Base-by-base conservation (phyloP, 257 asterid genomes). In the Parsonsia alboflavescens region DNA sequence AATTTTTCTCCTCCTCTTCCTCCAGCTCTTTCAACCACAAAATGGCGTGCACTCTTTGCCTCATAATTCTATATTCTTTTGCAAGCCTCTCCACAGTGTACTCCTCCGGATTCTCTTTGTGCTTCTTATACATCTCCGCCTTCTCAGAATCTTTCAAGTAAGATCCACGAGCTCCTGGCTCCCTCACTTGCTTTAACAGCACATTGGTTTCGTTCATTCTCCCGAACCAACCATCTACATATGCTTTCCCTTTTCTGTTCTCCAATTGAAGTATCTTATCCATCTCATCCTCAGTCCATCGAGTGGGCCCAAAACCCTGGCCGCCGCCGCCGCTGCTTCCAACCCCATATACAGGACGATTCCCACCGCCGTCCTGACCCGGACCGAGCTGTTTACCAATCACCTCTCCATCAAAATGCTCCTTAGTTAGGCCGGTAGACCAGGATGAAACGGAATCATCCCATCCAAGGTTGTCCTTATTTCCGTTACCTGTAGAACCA, bases 21-120 rank as follows among this genome's bases (percentile, higher is more conserved):
- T 94, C 98, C 52, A 74, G 75, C 79, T 88, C 91, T 84, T 89
- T 90, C 74, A 94, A 86, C 91, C 91, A 92, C 76, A 94, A 80
- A 82, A 94, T 94, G 12, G 99, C 98, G 26, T 90, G 98, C 69
- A 94, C 99, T 74, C 99, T 80, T 84, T 94, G 99, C 91, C 98
- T 92, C 97, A 94, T 92, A 72, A 94, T 80, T 83, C 96, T 86
- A 73, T 94, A 94, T 5, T 94, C 99, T 80, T 92, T 89, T 19
- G 99, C 99, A 77, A 94, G 78, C 82, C 77, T 89, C 88, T 94
- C 99, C 72, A 94, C 95, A 0, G 96, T 92, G 71, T 89, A 90
- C 50, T 78, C 84, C 84, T 86, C 98, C 0, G 98, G 99, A 76
- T 94, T 90, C 82, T 90, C 90, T 82, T 89, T 94, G 81, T 94